Conservation (phyloP, 2,329 filamentous ascomycete species). For the Chaetothyriales sp. region DNA sequence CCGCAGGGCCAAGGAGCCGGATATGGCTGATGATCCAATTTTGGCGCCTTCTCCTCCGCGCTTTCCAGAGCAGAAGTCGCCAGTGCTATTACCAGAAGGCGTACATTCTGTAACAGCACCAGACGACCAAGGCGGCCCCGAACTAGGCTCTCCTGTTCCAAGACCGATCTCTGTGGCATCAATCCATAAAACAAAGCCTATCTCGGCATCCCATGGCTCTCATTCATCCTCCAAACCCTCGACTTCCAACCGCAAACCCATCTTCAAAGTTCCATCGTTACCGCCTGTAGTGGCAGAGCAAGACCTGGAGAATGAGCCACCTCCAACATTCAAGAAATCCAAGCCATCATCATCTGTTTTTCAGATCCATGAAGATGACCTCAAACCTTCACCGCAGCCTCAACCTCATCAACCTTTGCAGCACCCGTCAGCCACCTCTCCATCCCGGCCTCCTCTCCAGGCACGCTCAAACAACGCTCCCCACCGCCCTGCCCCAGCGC, state of each 20-base stretch:
- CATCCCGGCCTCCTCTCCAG: slow-evolving; percentile 34
- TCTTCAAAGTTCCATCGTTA: slow-evolving; percentile 45
- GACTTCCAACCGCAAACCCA: slow-evolving; percentile 34
- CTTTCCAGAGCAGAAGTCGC: slow-evolving; percentile 17
- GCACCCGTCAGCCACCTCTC: slow-evolving; percentile 33
- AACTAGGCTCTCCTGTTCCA: neutral
- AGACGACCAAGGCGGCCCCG: neutral
- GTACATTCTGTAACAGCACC: too few species aligned
- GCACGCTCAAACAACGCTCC: slow-evolving; percentile 56
- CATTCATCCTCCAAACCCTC: slow-evolving; percentile 28
- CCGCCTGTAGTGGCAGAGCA: slow-evolving; percentile 48
- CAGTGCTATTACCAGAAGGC: neutral
- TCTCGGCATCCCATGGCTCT: slow-evolving; percentile 29
- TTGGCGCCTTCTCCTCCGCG: slow-evolving; percentile 11
- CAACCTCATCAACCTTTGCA: slow-evolving; percentile 29
- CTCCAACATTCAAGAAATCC: slow-evolving; percentile 51
- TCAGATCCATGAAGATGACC: slow-evolving; percentile 41
- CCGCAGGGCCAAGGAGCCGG: slow-evolving; percentile 19
- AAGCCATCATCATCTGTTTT: slow-evolving; percentile 45
- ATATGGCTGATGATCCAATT: slow-evolving; percentile 19
- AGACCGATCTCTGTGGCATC: slow-evolving; percentile 8
- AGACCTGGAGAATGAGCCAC: slow-evolving; percentile 76
- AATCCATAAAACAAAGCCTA: slow-evolving; percentile 23
- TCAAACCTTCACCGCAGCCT: slow-evolving; percentile 29
- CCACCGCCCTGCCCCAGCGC: slow-evolving; percentile 57